These are phyloP conservation scores for Candida argentea DNA, from an alignment of 805 yeast genomes.

Conservation along the genomic window DNA sequence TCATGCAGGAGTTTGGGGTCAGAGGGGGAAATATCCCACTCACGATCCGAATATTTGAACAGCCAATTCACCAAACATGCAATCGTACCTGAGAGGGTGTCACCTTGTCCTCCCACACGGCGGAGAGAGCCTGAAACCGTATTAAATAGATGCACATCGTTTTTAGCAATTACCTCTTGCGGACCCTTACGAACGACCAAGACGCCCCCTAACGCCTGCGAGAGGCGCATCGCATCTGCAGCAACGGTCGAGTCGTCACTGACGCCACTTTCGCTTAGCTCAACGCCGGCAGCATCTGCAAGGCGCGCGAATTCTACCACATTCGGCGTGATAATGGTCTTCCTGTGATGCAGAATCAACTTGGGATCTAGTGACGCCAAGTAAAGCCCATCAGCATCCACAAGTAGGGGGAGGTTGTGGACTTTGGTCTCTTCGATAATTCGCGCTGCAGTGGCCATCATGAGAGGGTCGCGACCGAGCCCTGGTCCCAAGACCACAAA, in stretches of 20 bases:
- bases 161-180: slow-evolving; percentile 52
- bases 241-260: not conserved
- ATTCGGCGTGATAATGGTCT: slow-evolving; percentile 81
- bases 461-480: slow-evolving; percentile 68
- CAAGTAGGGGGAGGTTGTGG: slow-evolving; percentile 56
- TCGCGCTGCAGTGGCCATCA: slow-evolving; percentile 50
- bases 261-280: slow-evolving; percentile 5
- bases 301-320: slow-evolving; percentile 73
- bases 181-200: slow-evolving; percentile 68
- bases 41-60: slow-evolving; percentile 42
- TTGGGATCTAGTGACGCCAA: slow-evolving; percentile 51
- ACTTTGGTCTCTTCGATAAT: slow-evolving; percentile 49
- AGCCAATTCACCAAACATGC: slow-evolving; percentile 81
- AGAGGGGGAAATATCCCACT: slow-evolving; percentile 35
- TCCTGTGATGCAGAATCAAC: slow-evolving; percentile 41
- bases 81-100: slow-evolving; percentile 77
- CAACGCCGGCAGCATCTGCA: slow-evolving; percentile 20
- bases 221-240: slow-evolving; percentile 22
- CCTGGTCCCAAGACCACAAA: slow-evolving; percentile 91
- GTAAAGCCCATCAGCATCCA: slow-evolving; percentile 87
- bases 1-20: not conserved
- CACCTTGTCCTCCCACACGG: slow-evolving; percentile 96
- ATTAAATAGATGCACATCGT: slow-evolving; percentile 31
- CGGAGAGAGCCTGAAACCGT: slow-evolving; percentile 55
- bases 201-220: slow-evolving; percentile 44